Evolutionary conservation across 164 flowering plant genomes (phyloP).

Genomic region (Saururus chinensis): DNA sequence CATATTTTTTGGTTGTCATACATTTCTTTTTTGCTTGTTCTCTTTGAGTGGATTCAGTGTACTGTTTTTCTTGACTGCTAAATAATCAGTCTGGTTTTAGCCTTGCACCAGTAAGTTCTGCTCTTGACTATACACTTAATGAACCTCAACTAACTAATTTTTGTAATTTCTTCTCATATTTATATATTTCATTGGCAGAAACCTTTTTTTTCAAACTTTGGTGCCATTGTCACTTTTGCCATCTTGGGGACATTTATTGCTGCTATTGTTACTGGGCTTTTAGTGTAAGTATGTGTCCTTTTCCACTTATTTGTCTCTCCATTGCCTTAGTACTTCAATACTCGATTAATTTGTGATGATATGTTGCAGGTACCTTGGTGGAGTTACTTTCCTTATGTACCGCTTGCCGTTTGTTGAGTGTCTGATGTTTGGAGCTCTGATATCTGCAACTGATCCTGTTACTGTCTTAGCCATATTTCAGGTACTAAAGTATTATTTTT

Average conservation of each 20-base stretch:
- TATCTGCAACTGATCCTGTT: conserved; percentile 99
- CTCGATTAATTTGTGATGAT: not conserved
- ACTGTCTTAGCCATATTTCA: conserved; percentile 97
- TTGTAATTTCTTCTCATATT: not conserved
- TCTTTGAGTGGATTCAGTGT: not conserved
- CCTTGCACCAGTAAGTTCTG: conserved; percentile 73
- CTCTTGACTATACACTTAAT: not conserved
- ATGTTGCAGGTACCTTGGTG: conserved; percentile 84
- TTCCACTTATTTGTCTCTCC: not conserved
- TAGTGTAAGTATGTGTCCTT: conserved; percentile 53
- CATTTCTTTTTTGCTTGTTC: not conserved
- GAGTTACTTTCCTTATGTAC: conserved; percentile 74
- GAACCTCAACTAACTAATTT: not conserved
- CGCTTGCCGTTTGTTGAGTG: conserved; percentile 91
- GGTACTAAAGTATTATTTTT: conserved; percentile 24
- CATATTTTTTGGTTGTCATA: not conserved
- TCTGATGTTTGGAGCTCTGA: conserved; percentile 97
- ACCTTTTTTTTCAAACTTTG: conserved; percentile 97
- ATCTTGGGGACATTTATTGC: conserved; percentile 87
- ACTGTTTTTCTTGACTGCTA: conserved; percentile 51
- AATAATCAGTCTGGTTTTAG: conserved; percentile 95
- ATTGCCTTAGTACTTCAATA: not conserved
- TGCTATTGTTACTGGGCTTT: conserved; percentile 77
- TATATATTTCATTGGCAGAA: conserved; percentile 38
- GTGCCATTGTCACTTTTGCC: conserved; percentile 97